Evolutionary conservation across 2,329 filamentous ascomycete species (phyloP), one percentile per base, ranked within the genome.

Genomic region (Uncinocarpus reesii): DNA sequence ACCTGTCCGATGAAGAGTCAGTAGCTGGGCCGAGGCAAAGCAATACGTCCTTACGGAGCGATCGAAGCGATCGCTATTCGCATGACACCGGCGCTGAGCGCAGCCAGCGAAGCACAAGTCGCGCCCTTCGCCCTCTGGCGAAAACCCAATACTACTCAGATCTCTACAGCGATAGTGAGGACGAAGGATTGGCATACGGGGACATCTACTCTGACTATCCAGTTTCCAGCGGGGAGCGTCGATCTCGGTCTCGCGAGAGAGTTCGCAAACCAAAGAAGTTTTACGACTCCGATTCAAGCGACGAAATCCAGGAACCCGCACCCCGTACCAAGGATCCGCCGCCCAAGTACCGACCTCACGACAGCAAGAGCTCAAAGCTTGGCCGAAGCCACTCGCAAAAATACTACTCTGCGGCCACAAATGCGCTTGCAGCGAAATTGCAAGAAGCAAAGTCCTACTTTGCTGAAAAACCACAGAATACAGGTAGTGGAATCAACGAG

Each of bases 151-250:
- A 52, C 3, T 55, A 56, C 32, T 50, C 53, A 8, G 52, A 55
- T 34, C 42, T 41, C 7, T 43, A 46, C 23, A 44, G 48, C 7
- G 49, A 47, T 10, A 34, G 41, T 8, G 51, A 54, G 13, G 61
- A 67, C 40, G 63, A 65, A 29, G 58, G 54, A 34, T 56, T 68
- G n/a, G 65, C 63, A 3, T 68, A 68, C 45, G 65, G 65, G 1
- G 64, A 67, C 13, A 26, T 49, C 26, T 48, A 50, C 20, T 49
- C 50, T 21, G 52, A 51, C 21, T 49, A 52, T 24, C 21, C 34
- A 16, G 21, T 41, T 20, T 49, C 47, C 7, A 29, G 45, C 28
- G 40, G 41, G 24, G 42, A 42, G 24, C 40, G 20, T 21, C 46
- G 40, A 11, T 45, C 41, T 10, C 24, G 42, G 11, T 45, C 41